These are phyloP conservation scores for Corchorus olitorius DNA, from an alignment of 345 rosid genomes.

Conservation along the genomic window DNA sequence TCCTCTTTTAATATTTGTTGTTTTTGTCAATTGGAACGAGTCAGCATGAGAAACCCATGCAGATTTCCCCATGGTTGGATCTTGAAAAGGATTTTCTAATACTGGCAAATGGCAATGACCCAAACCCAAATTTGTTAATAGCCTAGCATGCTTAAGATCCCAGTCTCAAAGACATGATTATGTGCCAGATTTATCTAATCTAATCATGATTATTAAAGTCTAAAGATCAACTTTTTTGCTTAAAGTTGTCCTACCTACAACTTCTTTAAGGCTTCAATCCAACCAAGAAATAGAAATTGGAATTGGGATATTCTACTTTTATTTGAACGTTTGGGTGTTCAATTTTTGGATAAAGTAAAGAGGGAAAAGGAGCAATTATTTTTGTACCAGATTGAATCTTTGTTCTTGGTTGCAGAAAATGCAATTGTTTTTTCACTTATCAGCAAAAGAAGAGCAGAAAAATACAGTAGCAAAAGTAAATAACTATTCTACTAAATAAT, in stretches of 20 bases:
- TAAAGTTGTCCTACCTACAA: neutral
- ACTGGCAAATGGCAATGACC: neutral
- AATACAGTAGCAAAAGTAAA: neutral
- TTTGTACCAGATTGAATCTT: constrained; percentile 10
- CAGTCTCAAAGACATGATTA: neutral
- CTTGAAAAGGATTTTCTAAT: neutral
- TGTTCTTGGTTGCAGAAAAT: constrained; percentile 3
- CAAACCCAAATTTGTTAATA: neutral
- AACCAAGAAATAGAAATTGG: neutral
- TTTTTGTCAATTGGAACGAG: neutral
- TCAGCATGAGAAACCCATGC: constrained; percentile 9
- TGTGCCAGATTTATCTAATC: constrained; percentile 1
- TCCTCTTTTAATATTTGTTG: neutral
- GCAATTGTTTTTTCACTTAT: neutral
- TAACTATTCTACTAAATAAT: neutral
- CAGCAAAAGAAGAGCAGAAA: neutral
- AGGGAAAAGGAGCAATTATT: constrained; percentile 13
- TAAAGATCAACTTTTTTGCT: neutral
- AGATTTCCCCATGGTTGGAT: constrained; percentile 2
- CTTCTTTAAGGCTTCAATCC: neutral
- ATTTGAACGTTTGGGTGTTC: constrained; percentile 3
- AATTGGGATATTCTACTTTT: constrained; percentile 5
- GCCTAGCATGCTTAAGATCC: constrained; percentile 11
- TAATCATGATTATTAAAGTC: constrained; percentile 6
- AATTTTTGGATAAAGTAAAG: neutral